phyloP scores from a whole-genome alignment of 1,284 basidiomycete species.

The Ganoderma boninense region DNA sequence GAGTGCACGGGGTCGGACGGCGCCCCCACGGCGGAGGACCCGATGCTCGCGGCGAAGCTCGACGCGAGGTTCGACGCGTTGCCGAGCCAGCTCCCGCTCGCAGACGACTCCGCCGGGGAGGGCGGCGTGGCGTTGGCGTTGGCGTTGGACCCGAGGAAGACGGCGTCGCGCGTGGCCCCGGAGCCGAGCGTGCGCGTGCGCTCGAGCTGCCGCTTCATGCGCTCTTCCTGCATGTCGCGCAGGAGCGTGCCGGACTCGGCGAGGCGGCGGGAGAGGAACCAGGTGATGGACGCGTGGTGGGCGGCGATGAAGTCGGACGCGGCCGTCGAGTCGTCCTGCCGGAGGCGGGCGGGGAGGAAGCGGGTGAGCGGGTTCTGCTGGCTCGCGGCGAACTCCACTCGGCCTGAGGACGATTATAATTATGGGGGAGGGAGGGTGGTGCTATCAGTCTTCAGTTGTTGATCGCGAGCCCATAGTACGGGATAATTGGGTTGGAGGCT shows the following conservation, averaged over 20 bases:
- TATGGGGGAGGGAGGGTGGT: neutral
- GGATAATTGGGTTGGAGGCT: neutral
- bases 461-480: neutral
- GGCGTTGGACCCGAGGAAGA: constrained; percentile 45
- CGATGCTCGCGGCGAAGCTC: constrained; percentile 71
- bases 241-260: constrained; percentile 81
- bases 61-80: constrained; percentile 64
- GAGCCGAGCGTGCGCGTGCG: constrained; percentile 83
- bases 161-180: constrained; percentile 64
- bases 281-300: constrained; percentile 85
- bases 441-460: neutral
- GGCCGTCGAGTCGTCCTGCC: constrained; percentile 63
- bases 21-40: constrained; percentile 44
- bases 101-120: constrained; percentile 36
- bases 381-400: constrained; percentile 68
- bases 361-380: constrained; percentile 68
- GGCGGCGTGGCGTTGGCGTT: constrained; percentile 28
- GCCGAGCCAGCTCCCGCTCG: constrained; percentile 66
- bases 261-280: constrained; percentile 84
- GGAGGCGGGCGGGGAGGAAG: constrained; percentile 71
- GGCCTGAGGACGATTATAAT: constrained; percentile 54
- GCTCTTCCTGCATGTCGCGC: constrained; percentile 89
- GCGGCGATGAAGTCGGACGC: constrained; percentile 79
- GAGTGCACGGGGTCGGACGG: constrained; percentile 42
- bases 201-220: constrained; percentile 83